Base-by-base conservation (phyloP, 768 basidiomycete species). In the Amanita brunnescens region DNA sequence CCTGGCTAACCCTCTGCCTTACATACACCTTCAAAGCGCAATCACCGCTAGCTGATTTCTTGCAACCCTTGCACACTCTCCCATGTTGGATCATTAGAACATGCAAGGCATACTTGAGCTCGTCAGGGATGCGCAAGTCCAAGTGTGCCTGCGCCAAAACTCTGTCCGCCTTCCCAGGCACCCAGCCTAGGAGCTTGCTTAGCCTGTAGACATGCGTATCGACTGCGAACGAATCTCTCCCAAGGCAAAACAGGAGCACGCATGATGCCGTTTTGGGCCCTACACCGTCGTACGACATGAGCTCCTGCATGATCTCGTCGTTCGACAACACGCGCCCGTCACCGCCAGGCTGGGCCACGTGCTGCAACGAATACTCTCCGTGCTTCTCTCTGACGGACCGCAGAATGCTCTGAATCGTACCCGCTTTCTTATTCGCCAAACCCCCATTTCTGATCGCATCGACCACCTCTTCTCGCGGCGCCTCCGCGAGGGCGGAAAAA, bases 191-290 rank as follows among this genome's bases (percentile, higher is more conserved):
- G 6, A 81, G 51, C 47, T 66, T 76, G 61, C 71, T 73, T 50
- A 81, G 60, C 12, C 80, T 68, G 57, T 73, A 82, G 21, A 83
- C 75, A 54, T 82, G 80, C 6, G 81, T 83, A 54, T 83, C 81
- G 44, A 83, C 81, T 0, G 81, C 78, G 51, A 83, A 82, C 0
- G 78, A 76, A 40, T 77, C 68, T n/a, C 81, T 68, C 4, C 75
- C 79, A 6, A 83, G 67, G 55, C 78, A 80, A 60, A 83, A 80
- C 20, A 81, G 67, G 10, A 82, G 62, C 0, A 83, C 80, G 53
- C 81, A 83, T 0, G 80, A 77, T 1, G 79, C 80, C 1, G 80
- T 81, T 63, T 82, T 82, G 1, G 79, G 80, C 1, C 81, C 80
- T 8, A 83, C 80, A 0, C 80, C 81, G 26, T 72, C 63, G 51